Conservation (phyloP, 208 protist species). For the Vickermania spadyakhi region DNA sequence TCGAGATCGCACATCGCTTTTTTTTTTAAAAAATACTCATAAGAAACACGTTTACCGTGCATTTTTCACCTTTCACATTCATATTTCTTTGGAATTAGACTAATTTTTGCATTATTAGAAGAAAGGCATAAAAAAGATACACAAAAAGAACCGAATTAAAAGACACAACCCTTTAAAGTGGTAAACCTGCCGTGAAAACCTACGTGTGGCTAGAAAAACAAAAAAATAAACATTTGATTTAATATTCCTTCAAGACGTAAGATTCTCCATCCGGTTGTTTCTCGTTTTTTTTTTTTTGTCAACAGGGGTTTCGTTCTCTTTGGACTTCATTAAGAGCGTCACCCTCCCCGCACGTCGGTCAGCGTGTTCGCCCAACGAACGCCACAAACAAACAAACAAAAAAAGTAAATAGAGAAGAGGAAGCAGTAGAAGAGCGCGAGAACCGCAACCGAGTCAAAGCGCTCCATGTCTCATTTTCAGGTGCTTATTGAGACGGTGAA, state of each 20-base stretch:
- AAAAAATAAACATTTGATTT: too few species aligned
- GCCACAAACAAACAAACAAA: not conserved
- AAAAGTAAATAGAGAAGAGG: not conserved
- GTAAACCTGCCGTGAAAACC: too few species aligned
- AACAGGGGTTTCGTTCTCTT: too few species aligned
- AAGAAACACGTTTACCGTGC: not conserved
- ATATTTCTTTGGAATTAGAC: not conserved
- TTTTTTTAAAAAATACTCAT: not conserved
- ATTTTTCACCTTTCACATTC: not conserved
- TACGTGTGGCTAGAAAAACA: too few species aligned
- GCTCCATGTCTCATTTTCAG: not conserved
- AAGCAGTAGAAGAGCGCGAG: not conserved
- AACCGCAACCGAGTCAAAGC: not conserved
- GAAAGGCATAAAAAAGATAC: not conserved
- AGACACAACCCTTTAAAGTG: too few species aligned
- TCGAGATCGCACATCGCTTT: not conserved
- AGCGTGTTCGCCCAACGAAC: not conserved
- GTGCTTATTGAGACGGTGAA: slow-evolving; percentile 13
- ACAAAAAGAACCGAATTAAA: slow-evolving; percentile 7
- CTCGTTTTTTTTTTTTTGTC: too few species aligned
- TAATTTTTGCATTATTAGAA: not conserved
- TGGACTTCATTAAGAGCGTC: too few species aligned
- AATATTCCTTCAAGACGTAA: too few species aligned
- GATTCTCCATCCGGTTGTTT: too few species aligned
- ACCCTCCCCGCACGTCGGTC: too few species aligned